These are phyloP conservation scores for Aspergillus sp. DNA, from an alignment of 2,329 filamentous ascomycete species.

Conservation along the genomic window DNA sequence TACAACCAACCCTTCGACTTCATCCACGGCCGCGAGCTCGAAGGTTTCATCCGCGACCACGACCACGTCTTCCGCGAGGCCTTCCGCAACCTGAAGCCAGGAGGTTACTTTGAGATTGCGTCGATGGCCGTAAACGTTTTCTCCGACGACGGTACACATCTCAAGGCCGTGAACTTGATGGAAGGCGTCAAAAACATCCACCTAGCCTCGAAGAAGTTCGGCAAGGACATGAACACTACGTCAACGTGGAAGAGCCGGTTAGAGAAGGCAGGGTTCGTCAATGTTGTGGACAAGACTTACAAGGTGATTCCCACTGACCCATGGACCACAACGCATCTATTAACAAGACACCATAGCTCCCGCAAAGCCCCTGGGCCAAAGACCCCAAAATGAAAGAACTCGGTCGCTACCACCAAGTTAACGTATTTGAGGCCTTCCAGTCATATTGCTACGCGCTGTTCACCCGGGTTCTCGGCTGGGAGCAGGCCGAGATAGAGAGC, in stretches of 20 bases:
- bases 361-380: slow-evolving; percentile 54
- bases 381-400: slow-evolving; percentile 54
- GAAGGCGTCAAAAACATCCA: slow-evolving; percentile 32
- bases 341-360: slow-evolving; percentile 36
- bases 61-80: slow-evolving; percentile 27
- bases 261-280: slow-evolving; percentile 53
- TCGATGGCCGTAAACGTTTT: slow-evolving; percentile 91
- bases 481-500: slow-evolving; percentile 36
- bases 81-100: slow-evolving; percentile 25
- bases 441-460: slow-evolving; percentile 39
- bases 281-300: slow-evolving; percentile 51
- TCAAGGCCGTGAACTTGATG: slow-evolving; percentile 23
- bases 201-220: slow-evolving; percentile 28
- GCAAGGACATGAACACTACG: slow-evolving; percentile 34
- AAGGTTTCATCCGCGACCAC: slow-evolving; percentile 30
- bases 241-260: slow-evolving; percentile 44
- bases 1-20: slow-evolving; percentile 31
- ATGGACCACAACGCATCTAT: not conserved
- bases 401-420: slow-evolving; percentile 41
- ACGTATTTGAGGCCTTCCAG: slow-evolving; percentile 37
- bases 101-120: slow-evolving; percentile 42
- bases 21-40: slow-evolving; percentile 33
- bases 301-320: slow-evolving; percentile 28
- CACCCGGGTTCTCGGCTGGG: slow-evolving; percentile 41
- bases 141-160: slow-evolving; percentile 51